A percentile compares a stretch with the other conserved stretches of the same genome.
Evolutionary conservation across 768 basidiomycete genomes (phyloP).

Genomic region (Kockovaella imperatae): DNA sequence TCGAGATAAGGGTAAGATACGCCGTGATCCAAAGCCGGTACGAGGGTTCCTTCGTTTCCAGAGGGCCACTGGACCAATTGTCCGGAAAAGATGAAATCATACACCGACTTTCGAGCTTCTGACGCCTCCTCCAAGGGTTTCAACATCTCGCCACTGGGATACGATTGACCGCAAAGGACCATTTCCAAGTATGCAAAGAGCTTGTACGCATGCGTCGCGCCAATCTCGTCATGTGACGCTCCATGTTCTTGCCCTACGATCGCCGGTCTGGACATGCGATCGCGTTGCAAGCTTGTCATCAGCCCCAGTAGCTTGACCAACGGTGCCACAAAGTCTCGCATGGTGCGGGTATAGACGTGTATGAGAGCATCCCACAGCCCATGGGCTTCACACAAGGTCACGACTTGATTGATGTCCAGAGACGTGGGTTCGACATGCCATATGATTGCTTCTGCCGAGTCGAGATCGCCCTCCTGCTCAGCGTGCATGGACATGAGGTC

Average conservation of each 20-base stretch:
- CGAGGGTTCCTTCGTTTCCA: constrained; percentile 61
- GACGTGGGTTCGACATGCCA: constrained; percentile 91
- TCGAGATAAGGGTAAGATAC: constrained; percentile 85
- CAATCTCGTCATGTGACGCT: constrained; percentile 51
- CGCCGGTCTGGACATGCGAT: constrained; percentile 44
- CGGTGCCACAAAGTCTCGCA: constrained; percentile 82
- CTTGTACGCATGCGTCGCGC: constrained; percentile 75
- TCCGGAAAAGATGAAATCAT: constrained; percentile 76
- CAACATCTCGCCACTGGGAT: constrained; percentile 73
- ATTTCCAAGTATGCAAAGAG: constrained; percentile 80
- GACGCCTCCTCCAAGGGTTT: constrained; percentile 58
- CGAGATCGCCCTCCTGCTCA: constrained; percentile 62
- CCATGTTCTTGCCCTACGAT: constrained; percentile 17
- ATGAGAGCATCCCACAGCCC: constrained; percentile 87
- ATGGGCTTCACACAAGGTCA: constrained; percentile 72
- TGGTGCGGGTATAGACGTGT: constrained; percentile 81
- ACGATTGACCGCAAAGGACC: constrained; percentile 70
- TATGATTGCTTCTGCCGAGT: constrained; percentile 76
- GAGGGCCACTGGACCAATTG: constrained; percentile 69
- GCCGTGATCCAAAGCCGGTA: constrained; percentile 68
- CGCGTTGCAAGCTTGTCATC: constrained; percentile 60
- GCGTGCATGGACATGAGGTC: constrained; percentile 68
- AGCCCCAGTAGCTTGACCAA: constrained; percentile 74
- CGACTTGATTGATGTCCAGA: constrained; percentile 87
- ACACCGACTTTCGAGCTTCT: constrained; percentile 65